Evolutionary conservation across 1,139 yeast species (phyloP), one percentile per base, ranked within the genome.

Genomic region (Yamadazyma triangularis): DNA sequence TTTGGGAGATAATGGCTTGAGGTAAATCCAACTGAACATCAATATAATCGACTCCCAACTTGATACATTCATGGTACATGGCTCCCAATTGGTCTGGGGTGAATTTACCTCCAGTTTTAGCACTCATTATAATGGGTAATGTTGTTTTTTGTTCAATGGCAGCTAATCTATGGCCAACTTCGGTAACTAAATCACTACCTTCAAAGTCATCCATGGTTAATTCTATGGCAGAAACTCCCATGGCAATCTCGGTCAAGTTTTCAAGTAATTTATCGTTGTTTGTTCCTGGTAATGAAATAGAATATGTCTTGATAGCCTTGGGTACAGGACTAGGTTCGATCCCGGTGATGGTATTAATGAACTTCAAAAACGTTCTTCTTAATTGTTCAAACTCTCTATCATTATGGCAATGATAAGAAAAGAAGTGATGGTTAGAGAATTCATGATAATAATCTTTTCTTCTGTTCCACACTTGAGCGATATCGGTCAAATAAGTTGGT

Each of bases 401-500:
- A 15, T 60, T 62, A 4, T 65, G 56, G 53, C 94, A 83, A 45
- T 81, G 87, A 18, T 87, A 76, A 2, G 95, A 79, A 60, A 73
- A 87, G 62, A 83, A 87, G 48, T 76, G 73, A 52, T 73, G 79
- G 54, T 83, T 87, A 10, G 95, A 80, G 47, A 93, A 85, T 36
- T 80, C 86, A 27, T 71, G 66, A 64, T 88, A 93, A 82, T 86
- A 83, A 9, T 61, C 56, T 55, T 86, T 83, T 53, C 99, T 77
- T 50, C 86, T 76, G 19, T 64, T 51, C 95, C 96, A 93, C 23
- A 91, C 96, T 18, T 76, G 76, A 41, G 70, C 67, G 44, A 89
- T 80, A 49, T 88, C 96, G 42, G 77, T 83, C 10, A 69, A 70
- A 50, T 79, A 88, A 2, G 95, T 85, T 13, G 99, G 98, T 50